Evolutionary conservation across 768 basidiomycete genomes (phyloP).

Genomic region (Termitomyces sp.): DNA sequence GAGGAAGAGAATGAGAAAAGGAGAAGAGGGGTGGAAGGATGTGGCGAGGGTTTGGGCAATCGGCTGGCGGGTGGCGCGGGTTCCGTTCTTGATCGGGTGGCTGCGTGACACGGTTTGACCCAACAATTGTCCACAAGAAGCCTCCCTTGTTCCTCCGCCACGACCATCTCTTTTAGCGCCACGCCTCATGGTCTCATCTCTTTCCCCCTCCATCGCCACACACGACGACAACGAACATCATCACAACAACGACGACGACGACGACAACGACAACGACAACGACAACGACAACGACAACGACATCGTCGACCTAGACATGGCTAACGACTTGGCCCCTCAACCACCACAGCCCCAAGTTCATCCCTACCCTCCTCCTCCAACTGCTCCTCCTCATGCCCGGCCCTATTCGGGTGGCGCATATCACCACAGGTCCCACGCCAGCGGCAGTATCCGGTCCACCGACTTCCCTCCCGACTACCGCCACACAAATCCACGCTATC

Average conservation of each 20-base stretch:
- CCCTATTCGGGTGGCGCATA: slow-evolving; percentile 7
- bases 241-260: too few species aligned
- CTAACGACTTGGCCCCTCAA: background rate
- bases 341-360: too few species aligned
- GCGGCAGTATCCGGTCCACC: background rate
- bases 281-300: too few species aligned
- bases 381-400: background rate
- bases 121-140: background rate
- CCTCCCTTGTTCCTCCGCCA: too few species aligned
- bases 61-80: slow-evolving; percentile 2
- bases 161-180: too few species aligned
- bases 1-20: fast-evolving
- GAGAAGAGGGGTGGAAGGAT: background rate
- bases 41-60: background rate
- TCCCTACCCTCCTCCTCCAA: background rate
- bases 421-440: background rate
- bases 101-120: background rate
- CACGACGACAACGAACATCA: too few species aligned
- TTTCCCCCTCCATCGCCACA: background rate
- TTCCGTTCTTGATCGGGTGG: slow-evolving; percentile 3
- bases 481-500: background rate
- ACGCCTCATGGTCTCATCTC: too few species aligned
- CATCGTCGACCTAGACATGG: too few species aligned
- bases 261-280: too few species aligned
- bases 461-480: background rate